Evolutionary conservation across 225 moss, liverwort and hornwort species (phyloP).

Genomic region (Marchantia polymorpha): DNA sequence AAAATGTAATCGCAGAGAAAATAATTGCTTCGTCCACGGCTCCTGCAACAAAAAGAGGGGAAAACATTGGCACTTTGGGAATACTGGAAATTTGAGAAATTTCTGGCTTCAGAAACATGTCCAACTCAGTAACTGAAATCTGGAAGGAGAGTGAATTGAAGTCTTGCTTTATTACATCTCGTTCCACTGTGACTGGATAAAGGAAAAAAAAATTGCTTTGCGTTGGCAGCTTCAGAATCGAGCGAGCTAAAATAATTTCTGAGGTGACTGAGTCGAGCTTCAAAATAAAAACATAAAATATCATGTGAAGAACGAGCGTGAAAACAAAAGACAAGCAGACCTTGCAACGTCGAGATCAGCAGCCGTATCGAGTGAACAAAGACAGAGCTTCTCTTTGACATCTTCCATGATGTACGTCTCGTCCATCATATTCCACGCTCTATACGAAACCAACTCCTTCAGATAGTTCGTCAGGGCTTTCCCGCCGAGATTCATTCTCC

Average conservation of each 20-base stretch:
- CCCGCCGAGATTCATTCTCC: constrained; percentile 85
- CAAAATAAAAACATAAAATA: neutral
- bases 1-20: constrained; percentile 73
- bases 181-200: neutral
- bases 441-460: constrained; percentile 90
- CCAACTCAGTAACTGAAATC: neutral
- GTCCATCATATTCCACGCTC: constrained; percentile 99
- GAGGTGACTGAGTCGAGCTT: neutral
- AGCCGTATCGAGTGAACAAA: constrained; percentile 71
- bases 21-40: constrained; percentile 63
- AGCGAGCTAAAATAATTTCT: neutral
- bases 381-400: constrained; percentile 88
- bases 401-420: constrained; percentile 97
- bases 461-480: constrained; percentile 95
- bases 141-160: neutral
- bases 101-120: neutral
- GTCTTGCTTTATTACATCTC: neutral
- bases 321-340: constrained; percentile 29
- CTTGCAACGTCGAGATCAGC: constrained; percentile 79
- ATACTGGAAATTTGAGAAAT: neutral
- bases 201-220: neutral
- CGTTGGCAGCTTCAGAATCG: neutral
- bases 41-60: constrained; percentile 39
- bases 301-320: neutral
- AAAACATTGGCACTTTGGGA: neutral